Conservation (phyloP, 805 yeast genomes). For the Starmerella stellata region DNA sequence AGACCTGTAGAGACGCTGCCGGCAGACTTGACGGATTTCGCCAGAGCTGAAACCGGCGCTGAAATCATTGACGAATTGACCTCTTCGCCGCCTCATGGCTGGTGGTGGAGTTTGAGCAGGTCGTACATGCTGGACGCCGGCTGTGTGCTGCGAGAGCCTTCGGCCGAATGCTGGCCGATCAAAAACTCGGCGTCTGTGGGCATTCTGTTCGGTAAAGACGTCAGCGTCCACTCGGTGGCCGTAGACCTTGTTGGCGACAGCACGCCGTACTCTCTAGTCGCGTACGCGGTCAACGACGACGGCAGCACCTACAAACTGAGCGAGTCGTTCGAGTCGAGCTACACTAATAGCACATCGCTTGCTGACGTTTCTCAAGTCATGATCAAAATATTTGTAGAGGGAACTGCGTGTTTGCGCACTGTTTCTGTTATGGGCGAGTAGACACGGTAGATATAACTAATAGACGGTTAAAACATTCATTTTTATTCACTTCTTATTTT, state of each 20-base stretch:
- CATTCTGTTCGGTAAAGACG: neutral
- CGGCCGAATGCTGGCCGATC: slow-evolving; percentile 1
- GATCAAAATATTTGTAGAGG: neutral
- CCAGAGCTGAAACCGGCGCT: neutral
- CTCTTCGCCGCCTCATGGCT: neutral
- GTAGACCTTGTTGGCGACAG: neutral
- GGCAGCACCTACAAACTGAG: neutral
- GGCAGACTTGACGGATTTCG: neutral
- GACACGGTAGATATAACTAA: too few species aligned
- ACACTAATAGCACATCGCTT: neutral
- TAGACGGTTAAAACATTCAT: too few species aligned
- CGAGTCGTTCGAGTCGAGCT: neutral
- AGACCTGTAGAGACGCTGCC: neutral
- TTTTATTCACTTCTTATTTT: too few species aligned
- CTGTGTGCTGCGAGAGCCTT: neutral
- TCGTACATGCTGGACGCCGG: neutral
- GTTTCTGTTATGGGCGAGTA: neutral
- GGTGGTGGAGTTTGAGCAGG: neutral
- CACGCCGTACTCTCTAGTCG: neutral
- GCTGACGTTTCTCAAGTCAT: neutral
- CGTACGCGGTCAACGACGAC: neutral
- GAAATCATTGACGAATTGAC: neutral
- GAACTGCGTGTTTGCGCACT: neutral
- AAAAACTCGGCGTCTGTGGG: neutral
- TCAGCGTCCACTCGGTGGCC: neutral